Percentiles rank a stretch among this genome's conserved stretches.
Evolutionary conservation across 345 rosid genomes (phyloP).

Genomic region (Trapa bicornis): DNA sequence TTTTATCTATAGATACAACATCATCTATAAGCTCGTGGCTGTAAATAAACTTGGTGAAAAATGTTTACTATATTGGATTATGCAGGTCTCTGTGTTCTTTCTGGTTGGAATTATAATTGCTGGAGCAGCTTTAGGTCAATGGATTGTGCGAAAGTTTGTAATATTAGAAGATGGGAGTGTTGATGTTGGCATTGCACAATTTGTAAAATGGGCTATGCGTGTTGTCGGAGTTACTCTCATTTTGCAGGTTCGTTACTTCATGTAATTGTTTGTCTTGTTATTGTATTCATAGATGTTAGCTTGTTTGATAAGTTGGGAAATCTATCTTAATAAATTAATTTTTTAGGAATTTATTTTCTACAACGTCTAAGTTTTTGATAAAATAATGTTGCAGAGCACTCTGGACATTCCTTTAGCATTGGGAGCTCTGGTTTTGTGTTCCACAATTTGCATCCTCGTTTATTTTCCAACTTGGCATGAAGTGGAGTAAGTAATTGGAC

Average conservation of each 20-base stretch:
- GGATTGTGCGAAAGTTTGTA: constrained; percentile 83
- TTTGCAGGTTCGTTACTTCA: constrained; percentile 41
- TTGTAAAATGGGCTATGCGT: constrained; percentile 91
- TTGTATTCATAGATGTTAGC: not conserved
- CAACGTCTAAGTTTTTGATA: not conserved
- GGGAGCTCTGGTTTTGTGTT: constrained; percentile 29
- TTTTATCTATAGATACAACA: too few species aligned
- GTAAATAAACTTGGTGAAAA: not conserved
- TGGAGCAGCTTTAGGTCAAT: constrained; percentile 91
- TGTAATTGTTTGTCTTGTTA: not conserved
- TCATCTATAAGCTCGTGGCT: too few species aligned
- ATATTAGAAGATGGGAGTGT: constrained; percentile 71
- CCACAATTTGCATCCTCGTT: constrained; percentile 28
- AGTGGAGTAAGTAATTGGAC: constrained; percentile 22
- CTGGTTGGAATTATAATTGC: constrained; percentile 56
- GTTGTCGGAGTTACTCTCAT: constrained; percentile 54
- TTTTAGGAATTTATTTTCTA: not conserved
- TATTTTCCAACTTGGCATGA: constrained; percentile 12
- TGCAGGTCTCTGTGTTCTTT: constrained; percentile 55
- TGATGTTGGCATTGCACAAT: constrained; percentile 66
- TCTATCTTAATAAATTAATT: not conserved
- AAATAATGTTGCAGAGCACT: constrained; percentile 41
- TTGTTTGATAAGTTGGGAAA: not conserved
- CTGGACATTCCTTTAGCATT: constrained; percentile 49
- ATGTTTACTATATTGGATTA: constrained; percentile 4